A percentile compares a stretch with the other conserved stretches of the same genome.
Conservation (phyloP, 305 asterid species). For the Ajuga reptans region DNA sequence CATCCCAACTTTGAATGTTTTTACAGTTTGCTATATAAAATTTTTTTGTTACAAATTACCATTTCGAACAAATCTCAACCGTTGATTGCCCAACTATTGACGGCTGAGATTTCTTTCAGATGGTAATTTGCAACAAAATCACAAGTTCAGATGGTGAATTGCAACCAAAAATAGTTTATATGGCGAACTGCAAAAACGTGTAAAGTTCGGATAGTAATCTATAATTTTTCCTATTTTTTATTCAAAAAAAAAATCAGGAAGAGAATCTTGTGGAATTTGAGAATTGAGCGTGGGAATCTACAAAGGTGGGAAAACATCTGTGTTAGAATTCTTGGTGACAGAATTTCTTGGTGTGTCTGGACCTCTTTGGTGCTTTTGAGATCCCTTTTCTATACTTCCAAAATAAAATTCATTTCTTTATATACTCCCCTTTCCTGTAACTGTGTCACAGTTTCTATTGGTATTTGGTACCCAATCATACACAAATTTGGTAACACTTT, state of each 20-base stretch:
- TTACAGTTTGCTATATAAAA: too few species aligned
- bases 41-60: too few species aligned
- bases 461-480: neutral
- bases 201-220: too few species aligned
- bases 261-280: constrained; percentile 21
- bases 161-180: too few species aligned
- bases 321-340: constrained; percentile 35
- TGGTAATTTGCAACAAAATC: too few species aligned
- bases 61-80: too few species aligned
- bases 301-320: constrained; percentile 19
- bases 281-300: constrained; percentile 37
- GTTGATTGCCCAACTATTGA: too few species aligned
- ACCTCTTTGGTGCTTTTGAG: constrained; percentile 43
- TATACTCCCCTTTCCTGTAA: constrained; percentile 10
- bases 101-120: too few species aligned
- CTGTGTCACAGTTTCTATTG: constrained; percentile 10
- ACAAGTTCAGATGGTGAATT: too few species aligned
- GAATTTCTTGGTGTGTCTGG: constrained; percentile 24
- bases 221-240: neutral
- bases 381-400: constrained; percentile 20
- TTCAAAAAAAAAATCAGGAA: neutral
- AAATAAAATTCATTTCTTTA: neutral
- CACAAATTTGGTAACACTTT: neutral
- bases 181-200: too few species aligned
- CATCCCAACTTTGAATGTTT: too few species aligned